A percentile compares a stretch with the other conserved stretches of the same genome.
Conservation (phyloP, 1,284 basidiomycete species). For the Vanrija pseudolonga region DNA sequence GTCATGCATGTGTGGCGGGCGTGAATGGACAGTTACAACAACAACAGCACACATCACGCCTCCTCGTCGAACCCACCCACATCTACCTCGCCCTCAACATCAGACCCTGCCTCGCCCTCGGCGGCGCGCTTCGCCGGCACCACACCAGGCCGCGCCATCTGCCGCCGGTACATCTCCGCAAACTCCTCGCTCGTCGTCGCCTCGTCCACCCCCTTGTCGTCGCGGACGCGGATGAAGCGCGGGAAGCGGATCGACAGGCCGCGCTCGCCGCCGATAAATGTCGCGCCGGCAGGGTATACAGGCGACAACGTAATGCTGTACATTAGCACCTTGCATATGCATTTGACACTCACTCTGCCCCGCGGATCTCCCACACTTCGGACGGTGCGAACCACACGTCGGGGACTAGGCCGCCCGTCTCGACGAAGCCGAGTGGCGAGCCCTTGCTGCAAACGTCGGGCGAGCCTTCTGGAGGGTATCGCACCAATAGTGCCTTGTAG, state of each 20-base stretch:
- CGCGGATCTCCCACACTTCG: constrained; percentile 89
- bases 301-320: constrained; percentile 79
- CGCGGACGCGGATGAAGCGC: constrained; percentile 54
- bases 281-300: constrained; percentile 74
- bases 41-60: constrained; percentile 52
- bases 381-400: constrained; percentile 78
- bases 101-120: constrained; percentile 32
- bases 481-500: constrained; percentile 68
- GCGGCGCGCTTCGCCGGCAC: background rate
- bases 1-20: constrained; percentile 74
- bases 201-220: constrained; percentile 56
- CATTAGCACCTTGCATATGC: background rate
- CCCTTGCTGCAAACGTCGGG: constrained; percentile 62
- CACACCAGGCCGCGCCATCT: constrained; percentile 48
- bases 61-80: constrained; percentile 14
- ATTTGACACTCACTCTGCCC: constrained; percentile 68
- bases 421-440: constrained; percentile 61
- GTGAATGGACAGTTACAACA: constrained; percentile 55
- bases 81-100: constrained; percentile 26
- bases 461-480: constrained; percentile 58
- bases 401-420: constrained; percentile 71
- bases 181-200: constrained; percentile 57
- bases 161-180: constrained; percentile 63
- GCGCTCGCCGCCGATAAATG: constrained; percentile 61
- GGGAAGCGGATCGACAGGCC: constrained; percentile 65